Evolutionary conservation across 805 yeast species (phyloP), one percentile per base, ranked within the genome.

Genomic region (Teunomyces funiuensis): DNA sequence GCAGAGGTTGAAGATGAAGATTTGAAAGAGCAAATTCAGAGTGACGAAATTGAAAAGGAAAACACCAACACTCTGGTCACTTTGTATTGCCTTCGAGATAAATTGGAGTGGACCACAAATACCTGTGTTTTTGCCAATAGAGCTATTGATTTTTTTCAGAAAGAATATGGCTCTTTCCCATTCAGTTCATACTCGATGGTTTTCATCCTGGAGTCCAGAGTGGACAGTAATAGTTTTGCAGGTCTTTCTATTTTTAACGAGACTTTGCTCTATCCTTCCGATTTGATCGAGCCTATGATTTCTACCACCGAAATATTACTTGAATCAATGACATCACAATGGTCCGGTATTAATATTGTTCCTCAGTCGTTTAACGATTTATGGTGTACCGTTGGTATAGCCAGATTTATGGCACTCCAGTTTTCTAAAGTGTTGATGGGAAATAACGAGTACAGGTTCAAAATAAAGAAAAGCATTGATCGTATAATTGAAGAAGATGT

Each of bases 131-230:
- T 89, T 36, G 68, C 90, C 5, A 80, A 80, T 50, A 81, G 78
- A 52, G 95, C 95, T 0, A 71, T 93, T 54, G 95, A 89, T 45
- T 89, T 76, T 55, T 88, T 80, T 52, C 81, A 88, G 39, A 82
- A 85, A 49, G 96, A 90, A 51, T 93, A 84, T 60, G 97, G 97
- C 4, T 86, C 97, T 0, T 95, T 81, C 49, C 98, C 99, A 0
- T 91, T 88, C 55, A 79, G 88, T 13, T 81, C 93, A 17, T 89
- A 84, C 54, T 77, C 89, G 0, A 54, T 93, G 28, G 81, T 85
- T 2, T 88, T 91, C 59, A 82, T 91, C 4, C 73, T 79, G 8
- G 82, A 82, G 17, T 50, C 76, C 14, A 70, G 76, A 0, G 59
- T 69, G 4, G 54, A 57, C n/a, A 65, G 71, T 1, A 69, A 73